These are phyloP conservation scores for Alternaria sp. DNA, from an alignment of 2,329 filamentous ascomycete genomes.

Conservation along the genomic window DNA sequence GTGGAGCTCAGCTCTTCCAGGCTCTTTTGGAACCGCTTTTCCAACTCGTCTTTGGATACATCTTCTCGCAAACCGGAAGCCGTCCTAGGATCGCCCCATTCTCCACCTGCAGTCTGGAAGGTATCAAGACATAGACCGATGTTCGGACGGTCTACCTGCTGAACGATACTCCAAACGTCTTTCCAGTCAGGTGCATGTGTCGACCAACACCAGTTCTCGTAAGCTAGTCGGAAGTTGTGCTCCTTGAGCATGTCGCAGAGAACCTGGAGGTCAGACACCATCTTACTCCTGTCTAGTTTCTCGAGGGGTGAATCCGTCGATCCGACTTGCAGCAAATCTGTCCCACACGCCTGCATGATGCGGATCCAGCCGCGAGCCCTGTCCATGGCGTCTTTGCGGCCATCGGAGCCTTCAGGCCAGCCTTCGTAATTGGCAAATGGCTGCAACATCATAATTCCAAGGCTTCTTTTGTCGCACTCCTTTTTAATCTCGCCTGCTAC, in stretches of 20 bases:
- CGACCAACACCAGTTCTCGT: constrained; percentile 79
- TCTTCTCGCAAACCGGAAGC: constrained; percentile 65
- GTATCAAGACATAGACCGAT: constrained; percentile 80
- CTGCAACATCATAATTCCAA: constrained; percentile 75
- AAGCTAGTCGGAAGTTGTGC: constrained; percentile 69
- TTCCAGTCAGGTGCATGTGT: constrained; percentile 74
- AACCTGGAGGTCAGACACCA: constrained; percentile 69
- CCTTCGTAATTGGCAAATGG: constrained; percentile 81
- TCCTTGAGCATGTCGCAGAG: constrained; percentile 63
- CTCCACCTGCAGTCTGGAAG: constrained; percentile 76
- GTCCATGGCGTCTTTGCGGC: constrained; percentile 69
- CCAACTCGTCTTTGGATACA: constrained; percentile 56
- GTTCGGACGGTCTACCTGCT: constrained; percentile 68
- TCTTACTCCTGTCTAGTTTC: constrained; percentile 61
- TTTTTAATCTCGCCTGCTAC: constrained; percentile 64
- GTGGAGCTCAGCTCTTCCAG: constrained; percentile 64
- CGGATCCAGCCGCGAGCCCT: constrained; percentile 72
- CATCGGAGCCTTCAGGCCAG: constrained; percentile 66
- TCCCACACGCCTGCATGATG: constrained; percentile 75
- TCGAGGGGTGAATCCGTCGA: constrained; percentile 68
- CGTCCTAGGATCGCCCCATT: constrained; percentile 77
- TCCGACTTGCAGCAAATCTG: constrained; percentile 72
- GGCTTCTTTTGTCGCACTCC: constrained; percentile 61
- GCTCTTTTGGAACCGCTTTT: constrained; percentile 61
- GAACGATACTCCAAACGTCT: constrained; percentile 73